Evolutionary conservation across 495 filamentous ascomycete genomes (phyloP), one percentile per base, ranked within the genome.

Genomic region (Tirmania nivea): DNA sequence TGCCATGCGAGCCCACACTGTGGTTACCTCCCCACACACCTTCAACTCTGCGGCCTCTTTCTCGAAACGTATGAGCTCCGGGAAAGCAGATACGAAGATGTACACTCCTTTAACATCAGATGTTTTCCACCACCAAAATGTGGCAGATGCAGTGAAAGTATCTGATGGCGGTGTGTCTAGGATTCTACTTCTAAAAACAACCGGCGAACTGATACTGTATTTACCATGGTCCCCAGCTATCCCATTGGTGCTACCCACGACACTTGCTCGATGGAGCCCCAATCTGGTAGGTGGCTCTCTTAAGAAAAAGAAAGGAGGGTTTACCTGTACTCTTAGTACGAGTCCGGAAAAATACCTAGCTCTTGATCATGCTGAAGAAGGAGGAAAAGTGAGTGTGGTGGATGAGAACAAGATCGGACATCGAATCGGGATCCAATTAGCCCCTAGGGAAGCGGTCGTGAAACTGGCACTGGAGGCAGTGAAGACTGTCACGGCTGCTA

Each of bases 101-200:
- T 64, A 64, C 54, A 61, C 61, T 4, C 61, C 62, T 10, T 56
- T 64, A 7, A 49, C 61, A 16, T 35, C 56, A 14, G 57, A 61
- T 11, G 49, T 55, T 14, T 54, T 59, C 35, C 60, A 70, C 49
- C 72, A 69, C n/a, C 69, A 75, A 45, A 78, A 76, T 55, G 74
- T 89, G 5, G 72, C 79, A 36, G 85, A 90, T 67, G 82, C 81
- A 25, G 83, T 80, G 59, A 83, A 77, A 60, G 64, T 90, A 52
- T 70, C 74, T 5, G 85, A 90, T 66, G 77, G 80, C 10, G 71
- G 71, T 0, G 68, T 78, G 21, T 78, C 81, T 11, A 75, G 78
- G 36, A 77, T 89, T 42, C 66, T 89, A 12, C 75, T 83, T 21
- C 70, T 93, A 17, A 14, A 14, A 19, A 79, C 75, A n/a, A 74